Conservation (phyloP, 2,329 filamentous ascomycete genomes). For the Samsoniella hepiali region DNA sequence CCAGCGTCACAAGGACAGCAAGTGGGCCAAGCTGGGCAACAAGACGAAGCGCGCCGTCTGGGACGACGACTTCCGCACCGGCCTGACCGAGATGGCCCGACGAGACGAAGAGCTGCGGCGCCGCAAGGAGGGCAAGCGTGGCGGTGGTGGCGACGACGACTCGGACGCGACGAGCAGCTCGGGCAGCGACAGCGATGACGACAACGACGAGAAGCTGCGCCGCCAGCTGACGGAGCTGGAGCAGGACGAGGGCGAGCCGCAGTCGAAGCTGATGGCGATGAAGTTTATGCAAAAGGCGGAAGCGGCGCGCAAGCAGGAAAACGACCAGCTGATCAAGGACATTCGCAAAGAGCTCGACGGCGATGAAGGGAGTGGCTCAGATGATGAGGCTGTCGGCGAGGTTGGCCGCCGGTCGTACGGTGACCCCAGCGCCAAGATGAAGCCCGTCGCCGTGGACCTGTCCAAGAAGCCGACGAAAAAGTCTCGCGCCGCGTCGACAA, state of each 20-base stretch:
- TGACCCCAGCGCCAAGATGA: constrained; percentile 36
- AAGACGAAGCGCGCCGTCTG: constrained; percentile 76
- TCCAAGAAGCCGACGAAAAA: constrained; percentile 26
- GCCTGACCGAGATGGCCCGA: constrained; percentile 75
- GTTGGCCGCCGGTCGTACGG: constrained; percentile 71
- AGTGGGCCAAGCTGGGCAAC: constrained; percentile 85
- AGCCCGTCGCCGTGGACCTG: constrained; percentile 31
- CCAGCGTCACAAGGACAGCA: constrained; percentile 80
- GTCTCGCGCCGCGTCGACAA: constrained; percentile 29
- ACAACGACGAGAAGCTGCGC: constrained; percentile 56
- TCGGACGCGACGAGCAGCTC: constrained; percentile 45
- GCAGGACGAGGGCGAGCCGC: constrained; percentile 48
- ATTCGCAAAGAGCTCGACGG: constrained; percentile 71
- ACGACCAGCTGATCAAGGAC: constrained; percentile 70
- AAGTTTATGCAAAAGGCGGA: constrained; percentile 94
- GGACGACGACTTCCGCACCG: constrained; percentile 81
- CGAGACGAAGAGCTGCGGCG: constrained; percentile 78
- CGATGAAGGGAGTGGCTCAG: constrained; percentile 47
- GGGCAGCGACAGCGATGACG: constrained; percentile 46
- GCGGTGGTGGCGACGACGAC: constrained; percentile 44
- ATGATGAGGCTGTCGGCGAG: constrained; percentile 52
- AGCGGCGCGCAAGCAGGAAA: constrained; percentile 69
- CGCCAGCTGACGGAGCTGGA: constrained; percentile 43
- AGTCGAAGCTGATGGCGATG: constrained; percentile 73
- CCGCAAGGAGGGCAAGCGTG: constrained; percentile 69